Evolutionary conservation across 208 protist species (phyloP).

Genomic region (Novymonas esmeraldas): DNA sequence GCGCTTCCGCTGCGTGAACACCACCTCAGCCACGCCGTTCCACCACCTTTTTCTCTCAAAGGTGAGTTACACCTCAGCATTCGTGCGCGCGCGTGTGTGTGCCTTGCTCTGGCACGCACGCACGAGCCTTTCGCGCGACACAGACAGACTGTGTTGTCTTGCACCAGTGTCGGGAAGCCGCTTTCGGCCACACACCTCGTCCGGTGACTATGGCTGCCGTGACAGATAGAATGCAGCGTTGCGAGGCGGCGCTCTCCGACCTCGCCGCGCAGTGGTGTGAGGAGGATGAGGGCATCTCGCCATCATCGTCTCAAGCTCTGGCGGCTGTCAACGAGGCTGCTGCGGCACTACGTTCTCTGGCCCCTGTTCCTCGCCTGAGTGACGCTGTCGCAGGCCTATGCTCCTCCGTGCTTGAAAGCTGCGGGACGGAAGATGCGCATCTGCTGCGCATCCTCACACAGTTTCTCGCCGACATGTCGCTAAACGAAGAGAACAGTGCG

Average conservation of each 20-base stretch:
- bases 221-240: slow-evolving; percentile 8
- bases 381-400: slow-evolving; percentile 57
- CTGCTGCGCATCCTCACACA: slow-evolving; percentile 29
- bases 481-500: slow-evolving; percentile 66
- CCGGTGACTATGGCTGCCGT: slow-evolving; percentile 2
- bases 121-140: too few species aligned
- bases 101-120: too few species aligned
- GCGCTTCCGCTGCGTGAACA: too few species aligned
- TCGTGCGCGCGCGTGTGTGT: too few species aligned
- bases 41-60: too few species aligned
- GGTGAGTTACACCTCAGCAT: too few species aligned
- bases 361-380: slow-evolving; percentile 41
- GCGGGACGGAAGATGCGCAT: slow-evolving; percentile 8
- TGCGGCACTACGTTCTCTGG: too few species aligned
- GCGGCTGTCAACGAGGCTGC: slow-evolving; percentile 16
- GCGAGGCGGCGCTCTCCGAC: slow-evolving; percentile 13
- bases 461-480: slow-evolving; percentile 64
- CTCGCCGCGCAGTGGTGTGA: background rate
- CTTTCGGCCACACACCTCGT: background rate
- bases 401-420: slow-evolving; percentile 56
- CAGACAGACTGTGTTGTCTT: too few species aligned
- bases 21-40: too few species aligned
- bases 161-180: too few species aligned
- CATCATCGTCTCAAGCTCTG: slow-evolving; percentile 12
- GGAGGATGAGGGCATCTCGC: background rate